Percentiles rank a stretch among this genome's conserved stretches.
Evolutionary conservation across 805 yeast genomes (phyloP).

Genomic region (Zygosaccharomyces gambellarensis): DNA sequence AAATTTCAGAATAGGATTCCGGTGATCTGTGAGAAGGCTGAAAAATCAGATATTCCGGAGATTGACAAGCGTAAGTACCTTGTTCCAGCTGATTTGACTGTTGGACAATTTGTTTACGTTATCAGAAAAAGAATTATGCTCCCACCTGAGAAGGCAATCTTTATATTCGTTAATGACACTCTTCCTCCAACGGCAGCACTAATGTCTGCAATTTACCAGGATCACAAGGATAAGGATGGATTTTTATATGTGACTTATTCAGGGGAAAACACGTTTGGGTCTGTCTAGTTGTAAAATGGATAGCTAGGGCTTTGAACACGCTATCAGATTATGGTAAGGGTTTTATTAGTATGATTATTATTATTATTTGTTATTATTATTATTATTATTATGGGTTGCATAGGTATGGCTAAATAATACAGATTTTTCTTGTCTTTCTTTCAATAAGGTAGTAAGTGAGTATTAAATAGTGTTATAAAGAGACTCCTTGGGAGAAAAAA

Average conservation of each 20-base stretch:
- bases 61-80: slow-evolving; percentile 96
- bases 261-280: slow-evolving; percentile 96
- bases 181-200: slow-evolving; percentile 97
- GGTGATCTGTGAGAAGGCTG: slow-evolving; percentile 94
- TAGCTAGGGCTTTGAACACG: background rate
- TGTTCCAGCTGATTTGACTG: slow-evolving; percentile 93
- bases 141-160: slow-evolving; percentile 96
- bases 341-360: background rate
- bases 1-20: slow-evolving; percentile 92
- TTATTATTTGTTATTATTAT: background rate
- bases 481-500: background rate
- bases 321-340: background rate
- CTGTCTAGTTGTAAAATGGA: background rate
- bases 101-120: slow-evolving; percentile 97
- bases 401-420: slow-evolving; percentile 4
- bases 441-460: background rate
- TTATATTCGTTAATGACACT: slow-evolving; percentile 93
- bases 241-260: slow-evolving; percentile 92
- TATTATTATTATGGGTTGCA: slow-evolving; percentile 2
- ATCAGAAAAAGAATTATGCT: slow-evolving; percentile 92
- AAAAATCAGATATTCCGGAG: slow-evolving; percentile 91
- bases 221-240: slow-evolving; percentile 97
- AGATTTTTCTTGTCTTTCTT: background rate
- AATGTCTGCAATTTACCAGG: slow-evolving; percentile 91
- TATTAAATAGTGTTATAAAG: background rate